Conservation (phyloP, 768 basidiomycete genomes). For the Cystofilobasidium capitatum region DNA sequence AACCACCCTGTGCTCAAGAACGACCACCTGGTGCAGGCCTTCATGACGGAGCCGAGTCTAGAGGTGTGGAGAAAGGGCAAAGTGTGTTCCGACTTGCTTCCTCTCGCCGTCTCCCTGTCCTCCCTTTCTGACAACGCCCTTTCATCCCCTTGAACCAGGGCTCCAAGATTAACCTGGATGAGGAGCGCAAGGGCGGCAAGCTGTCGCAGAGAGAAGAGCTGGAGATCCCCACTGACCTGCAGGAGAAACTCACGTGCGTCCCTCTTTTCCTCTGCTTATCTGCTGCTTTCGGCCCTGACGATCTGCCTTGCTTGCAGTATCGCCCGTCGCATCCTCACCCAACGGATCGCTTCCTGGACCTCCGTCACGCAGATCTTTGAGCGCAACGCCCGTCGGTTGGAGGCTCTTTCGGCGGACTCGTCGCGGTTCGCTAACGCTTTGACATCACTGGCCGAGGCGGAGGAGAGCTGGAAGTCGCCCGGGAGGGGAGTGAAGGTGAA, state of each 20-base stretch:
- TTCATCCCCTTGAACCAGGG: slow-evolving; percentile 37
- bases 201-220: slow-evolving; percentile 59
- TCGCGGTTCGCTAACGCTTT: slow-evolving; percentile 73
- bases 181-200: slow-evolving; percentile 55
- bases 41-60: slow-evolving; percentile 72
- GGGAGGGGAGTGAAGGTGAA: slow-evolving; percentile 49
- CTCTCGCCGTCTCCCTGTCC: neutral
- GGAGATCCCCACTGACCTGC: slow-evolving; percentile 82
- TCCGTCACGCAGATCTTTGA: slow-evolving; percentile 77
- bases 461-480: slow-evolving; percentile 50
- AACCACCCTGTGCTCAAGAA: slow-evolving; percentile 89
- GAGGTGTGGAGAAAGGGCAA: slow-evolving; percentile 68
- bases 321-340: slow-evolving; percentile 63
- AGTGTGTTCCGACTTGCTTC: slow-evolving; percentile 1
- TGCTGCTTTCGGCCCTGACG: neutral
- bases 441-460: slow-evolving; percentile 64
- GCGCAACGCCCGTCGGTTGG: slow-evolving; percentile 76
- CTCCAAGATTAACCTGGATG: slow-evolving; percentile 63
- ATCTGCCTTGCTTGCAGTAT: slow-evolving; percentile 43
- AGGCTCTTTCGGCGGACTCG: slow-evolving; percentile 83
- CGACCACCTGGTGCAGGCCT: slow-evolving; percentile 69
- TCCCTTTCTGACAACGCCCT: neutral
- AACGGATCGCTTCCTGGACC: slow-evolving; percentile 83
- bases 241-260: slow-evolving; percentile 68
- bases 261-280: neutral